Conservation (phyloP, 805 yeast genomes). For the Scheffersomyces ergatensis region DNA sequence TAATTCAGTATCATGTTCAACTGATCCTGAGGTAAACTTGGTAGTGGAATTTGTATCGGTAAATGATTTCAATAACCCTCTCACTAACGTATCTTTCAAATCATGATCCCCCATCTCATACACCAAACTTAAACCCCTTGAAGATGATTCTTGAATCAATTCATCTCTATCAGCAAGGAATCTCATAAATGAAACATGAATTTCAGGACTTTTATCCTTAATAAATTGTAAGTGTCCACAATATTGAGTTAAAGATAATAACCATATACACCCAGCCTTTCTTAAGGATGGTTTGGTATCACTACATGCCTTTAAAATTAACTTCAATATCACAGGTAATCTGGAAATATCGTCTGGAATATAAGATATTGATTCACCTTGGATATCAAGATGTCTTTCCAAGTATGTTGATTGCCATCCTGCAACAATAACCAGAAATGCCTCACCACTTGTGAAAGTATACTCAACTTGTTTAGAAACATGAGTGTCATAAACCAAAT, state of each 20-base stretch:
- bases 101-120: slow-evolving; percentile 74
- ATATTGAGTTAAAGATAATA: slow-evolving; percentile 74
- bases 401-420: slow-evolving; percentile 73
- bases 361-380: slow-evolving; percentile 21
- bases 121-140: slow-evolving; percentile 79
- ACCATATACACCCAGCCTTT: slow-evolving; percentile 81
- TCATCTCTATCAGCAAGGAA: slow-evolving; percentile 83
- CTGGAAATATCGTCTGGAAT: slow-evolving; percentile 17
- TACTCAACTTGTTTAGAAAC: slow-evolving; percentile 71
- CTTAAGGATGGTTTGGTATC: slow-evolving; percentile 73
- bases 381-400: slow-evolving; percentile 53
- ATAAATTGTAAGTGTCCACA: slow-evolving; percentile 51
- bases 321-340: slow-evolving; percentile 38
- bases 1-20: slow-evolving; percentile 75
- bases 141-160: slow-evolving; percentile 86
- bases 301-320: slow-evolving; percentile 51
- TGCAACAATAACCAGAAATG: slow-evolving; percentile 63
- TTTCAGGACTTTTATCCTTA: slow-evolving; percentile 45
- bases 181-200: slow-evolving; percentile 74
- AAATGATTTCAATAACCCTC: slow-evolving; percentile 70
- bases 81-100: slow-evolving; percentile 69
- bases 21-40: slow-evolving; percentile 57
- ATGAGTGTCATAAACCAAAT: slow-evolving; percentile 54
- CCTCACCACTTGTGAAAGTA: slow-evolving; percentile 80
- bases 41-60: slow-evolving; percentile 60